Evolutionary conservation across 805 yeast genomes (phyloP).

Genomic region (Spathaspora passalidarum): DNA sequence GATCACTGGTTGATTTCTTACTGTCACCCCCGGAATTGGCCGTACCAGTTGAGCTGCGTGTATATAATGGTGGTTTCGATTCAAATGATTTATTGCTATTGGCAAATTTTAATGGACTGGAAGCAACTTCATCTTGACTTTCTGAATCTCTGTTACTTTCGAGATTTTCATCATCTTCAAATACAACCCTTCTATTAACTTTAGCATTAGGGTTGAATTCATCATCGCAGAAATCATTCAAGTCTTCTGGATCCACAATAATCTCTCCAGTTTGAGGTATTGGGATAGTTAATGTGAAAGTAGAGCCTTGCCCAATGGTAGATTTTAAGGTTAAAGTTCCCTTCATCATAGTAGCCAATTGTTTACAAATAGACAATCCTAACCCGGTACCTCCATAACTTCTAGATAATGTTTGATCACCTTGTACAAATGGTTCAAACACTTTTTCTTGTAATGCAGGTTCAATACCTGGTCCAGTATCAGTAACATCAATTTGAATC

Average conservation of each 20-base stretch:
- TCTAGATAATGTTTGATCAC: slow-evolving; percentile 88
- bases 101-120: slow-evolving; percentile 1
- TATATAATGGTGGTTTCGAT: slow-evolving; percentile 43
- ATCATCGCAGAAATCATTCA: slow-evolving; percentile 54
- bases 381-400: slow-evolving; percentile 96
- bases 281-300: slow-evolving; percentile 78
- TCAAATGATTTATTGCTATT: slow-evolving; percentile 10
- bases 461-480: slow-evolving; percentile 94
- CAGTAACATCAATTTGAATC: slow-evolving; percentile 70
- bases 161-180: slow-evolving; percentile 17
- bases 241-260: slow-evolving; percentile 32
- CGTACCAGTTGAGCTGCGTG: slow-evolving; percentile 52
- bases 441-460: slow-evolving; percentile 76
- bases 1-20: slow-evolving; percentile 9
- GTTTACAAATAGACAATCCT: slow-evolving; percentile 86
- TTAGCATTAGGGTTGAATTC: slow-evolving; percentile 59
- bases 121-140: not conserved
- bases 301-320: slow-evolving; percentile 77
- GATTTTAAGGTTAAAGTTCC: slow-evolving; percentile 79
- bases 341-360: slow-evolving; percentile 85
- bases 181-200: slow-evolving; percentile 49
- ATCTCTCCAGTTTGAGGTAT: slow-evolving; percentile 63
- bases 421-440: slow-evolving; percentile 96
- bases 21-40: slow-evolving; percentile 27
- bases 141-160: not conserved